Evolutionary conservation across 2,329 filamentous ascomycete genomes (phyloP).

Genomic region (Fusarium camptoceras): DNA sequence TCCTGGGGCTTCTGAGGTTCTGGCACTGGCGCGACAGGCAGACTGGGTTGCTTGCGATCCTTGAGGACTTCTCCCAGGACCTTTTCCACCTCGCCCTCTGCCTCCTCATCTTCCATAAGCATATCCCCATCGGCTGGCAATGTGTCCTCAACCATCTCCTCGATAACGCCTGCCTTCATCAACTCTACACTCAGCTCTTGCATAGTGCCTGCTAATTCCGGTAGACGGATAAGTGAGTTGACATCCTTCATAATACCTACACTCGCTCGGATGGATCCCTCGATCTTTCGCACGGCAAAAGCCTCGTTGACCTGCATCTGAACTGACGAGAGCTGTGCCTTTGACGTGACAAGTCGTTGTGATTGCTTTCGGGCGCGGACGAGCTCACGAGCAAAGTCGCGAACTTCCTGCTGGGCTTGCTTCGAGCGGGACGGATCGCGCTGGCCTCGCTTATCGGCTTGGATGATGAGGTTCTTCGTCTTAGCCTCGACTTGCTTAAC

Average conservation of each 20-base stretch:
- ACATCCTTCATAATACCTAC: slow-evolving; percentile 98
- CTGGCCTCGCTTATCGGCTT: slow-evolving; percentile 83
- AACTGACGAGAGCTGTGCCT: slow-evolving; percentile 91
- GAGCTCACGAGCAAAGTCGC: slow-evolving; percentile 89
- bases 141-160: slow-evolving; percentile 94
- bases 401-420: slow-evolving; percentile 84
- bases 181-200: slow-evolving; percentile 86
- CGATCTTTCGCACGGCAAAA: slow-evolving; percentile 94
- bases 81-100: slow-evolving; percentile 87
- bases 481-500: slow-evolving; percentile 84
- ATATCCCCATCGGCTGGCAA: slow-evolving; percentile 80
- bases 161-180: slow-evolving; percentile 94
- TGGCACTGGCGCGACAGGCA: slow-evolving; percentile 67
- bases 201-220: slow-evolving; percentile 91
- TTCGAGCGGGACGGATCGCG: slow-evolving; percentile 81
- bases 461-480: slow-evolving; percentile 85
- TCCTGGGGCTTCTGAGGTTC: slow-evolving; percentile 65
- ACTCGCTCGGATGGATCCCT: slow-evolving; percentile 86
- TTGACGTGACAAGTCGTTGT: slow-evolving; percentile 81
- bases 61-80: slow-evolving; percentile 91
- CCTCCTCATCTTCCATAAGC: slow-evolving; percentile 81
- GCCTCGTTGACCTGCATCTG: slow-evolving; percentile 98
- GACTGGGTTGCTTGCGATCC: slow-evolving; percentile 74
- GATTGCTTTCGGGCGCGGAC: slow-evolving; percentile 83
- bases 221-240: slow-evolving; percentile 84